Evolutionary conservation across 495 filamentous ascomycete genomes (phyloP).

Genomic region (Amorphotheca resinae): DNA sequence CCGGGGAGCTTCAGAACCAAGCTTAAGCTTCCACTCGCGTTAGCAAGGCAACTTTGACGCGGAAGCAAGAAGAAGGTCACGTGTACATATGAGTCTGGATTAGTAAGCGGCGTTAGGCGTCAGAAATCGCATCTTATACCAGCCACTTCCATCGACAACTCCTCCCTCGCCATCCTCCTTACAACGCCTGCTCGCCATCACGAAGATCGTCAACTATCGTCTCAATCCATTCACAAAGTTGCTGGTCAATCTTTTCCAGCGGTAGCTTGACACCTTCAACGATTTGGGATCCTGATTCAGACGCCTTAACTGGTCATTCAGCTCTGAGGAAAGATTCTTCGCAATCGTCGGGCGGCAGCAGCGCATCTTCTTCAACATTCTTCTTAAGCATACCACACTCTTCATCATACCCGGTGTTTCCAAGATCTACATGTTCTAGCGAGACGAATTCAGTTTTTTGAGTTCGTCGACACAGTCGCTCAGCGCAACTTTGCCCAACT

Average conservation of each 20-base stretch:
- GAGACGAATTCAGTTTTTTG: not conserved
- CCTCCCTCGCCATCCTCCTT: constrained; percentile 2
- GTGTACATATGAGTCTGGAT: not conserved
- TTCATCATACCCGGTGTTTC: not conserved
- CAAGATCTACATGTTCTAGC: not conserved
- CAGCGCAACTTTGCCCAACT: not conserved
- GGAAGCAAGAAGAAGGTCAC: not conserved
- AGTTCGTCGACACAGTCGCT: not conserved
- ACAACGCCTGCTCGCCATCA: constrained; percentile 19
- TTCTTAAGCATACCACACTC: not conserved
- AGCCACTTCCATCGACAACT: not conserved
- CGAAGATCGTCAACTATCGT: constrained; percentile 18
- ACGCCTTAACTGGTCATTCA: constrained; percentile 22
- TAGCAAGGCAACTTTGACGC: constrained; percentile 6
- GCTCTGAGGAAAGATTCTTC: constrained; percentile 15
- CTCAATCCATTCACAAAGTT: constrained; percentile 13
- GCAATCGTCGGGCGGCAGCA: constrained; percentile 13
- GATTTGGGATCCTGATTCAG: constrained; percentile 14
- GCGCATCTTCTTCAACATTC: constrained; percentile 4
- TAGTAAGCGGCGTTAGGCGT: too few relatives aligned
- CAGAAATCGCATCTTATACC: not conserved
- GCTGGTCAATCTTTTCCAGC: constrained; percentile 19
- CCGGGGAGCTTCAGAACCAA: constrained; percentile 6
- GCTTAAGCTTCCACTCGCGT: constrained; percentile 14
- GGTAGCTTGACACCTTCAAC: constrained; percentile 21